Evolutionary conservation across 768 basidiomycete species (phyloP).

Genomic region (Infundibulicybe gibba): DNA sequence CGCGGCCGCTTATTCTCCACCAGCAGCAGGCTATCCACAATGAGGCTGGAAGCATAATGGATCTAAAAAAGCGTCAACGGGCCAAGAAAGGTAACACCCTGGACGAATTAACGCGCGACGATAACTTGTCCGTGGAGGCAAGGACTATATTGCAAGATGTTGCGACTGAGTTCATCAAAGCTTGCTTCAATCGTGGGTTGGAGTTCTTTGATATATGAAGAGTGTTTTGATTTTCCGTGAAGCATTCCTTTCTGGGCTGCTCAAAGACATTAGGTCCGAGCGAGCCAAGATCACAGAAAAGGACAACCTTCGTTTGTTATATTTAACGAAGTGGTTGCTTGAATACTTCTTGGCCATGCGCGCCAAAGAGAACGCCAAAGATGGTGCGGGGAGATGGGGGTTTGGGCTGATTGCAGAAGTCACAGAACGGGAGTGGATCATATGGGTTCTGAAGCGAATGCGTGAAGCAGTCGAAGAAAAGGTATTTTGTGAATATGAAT

Average conservation of each 20-base stretch:
- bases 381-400: conserved; percentile 39
- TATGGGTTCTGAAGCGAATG: conserved; percentile 90
- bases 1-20: conserved; percentile 73
- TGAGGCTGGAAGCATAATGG: conserved; percentile 68
- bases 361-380: conserved; percentile 30
- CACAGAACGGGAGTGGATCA: conserved; percentile 81
- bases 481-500: conserved; percentile 34
- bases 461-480: conserved; percentile 87
- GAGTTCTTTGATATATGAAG: conserved; percentile 4
- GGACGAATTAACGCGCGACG: conserved; percentile 67
- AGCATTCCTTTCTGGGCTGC: conserved; percentile 84
- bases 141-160: conserved; percentile 61
- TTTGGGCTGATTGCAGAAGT: conserved; percentile 82
- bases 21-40: conserved; percentile 75
- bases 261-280: conserved; percentile 94
- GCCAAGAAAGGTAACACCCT: conserved; percentile 55
- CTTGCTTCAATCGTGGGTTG: conserved; percentile 84
- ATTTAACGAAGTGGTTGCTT: conserved; percentile 87
- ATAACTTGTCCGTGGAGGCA: conserved; percentile 67
- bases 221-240: conserved; percentile 5
- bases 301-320: conserved; percentile 87
- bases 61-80: conserved; percentile 61
- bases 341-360: conserved; percentile 77
- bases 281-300: conserved; percentile 91
- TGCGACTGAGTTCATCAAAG: conserved; percentile 71